Evolutionary conservation across 2,329 filamentous ascomycete genomes (phyloP).

Genomic region (Exophiala sideris): DNA sequence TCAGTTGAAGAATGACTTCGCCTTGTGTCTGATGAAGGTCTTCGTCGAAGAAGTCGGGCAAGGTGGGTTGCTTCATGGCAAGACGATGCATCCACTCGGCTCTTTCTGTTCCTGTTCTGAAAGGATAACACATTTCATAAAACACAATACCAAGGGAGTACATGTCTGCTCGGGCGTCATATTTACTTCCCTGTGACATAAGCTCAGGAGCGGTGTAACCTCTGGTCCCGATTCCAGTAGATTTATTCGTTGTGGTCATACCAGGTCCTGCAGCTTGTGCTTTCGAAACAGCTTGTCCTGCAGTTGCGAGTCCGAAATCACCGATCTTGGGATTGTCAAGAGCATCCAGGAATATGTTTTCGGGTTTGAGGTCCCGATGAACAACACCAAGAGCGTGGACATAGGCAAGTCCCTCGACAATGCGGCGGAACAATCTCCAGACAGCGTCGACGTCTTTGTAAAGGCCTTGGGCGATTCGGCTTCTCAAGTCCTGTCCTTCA

Average conservation of each 20-base stretch:
- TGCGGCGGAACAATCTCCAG: slow-evolving; percentile 88
- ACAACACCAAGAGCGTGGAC: slow-evolving; percentile 91
- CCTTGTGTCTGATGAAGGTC: slow-evolving; percentile 54
- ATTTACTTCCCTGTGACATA: slow-evolving; percentile 56
- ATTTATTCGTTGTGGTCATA: slow-evolving; percentile 17
- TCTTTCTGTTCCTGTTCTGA: slow-evolving; percentile 62
- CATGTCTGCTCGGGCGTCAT: slow-evolving; percentile 97
- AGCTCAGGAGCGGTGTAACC: slow-evolving; percentile 94
- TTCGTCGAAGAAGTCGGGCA: slow-evolving; percentile 68
- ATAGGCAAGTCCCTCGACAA: slow-evolving; percentile 83
- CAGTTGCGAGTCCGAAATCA: slow-evolving; percentile 92
- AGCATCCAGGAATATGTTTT: slow-evolving; percentile 94
- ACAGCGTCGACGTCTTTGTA: slow-evolving; percentile 71
- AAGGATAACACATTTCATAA: slow-evolving; percentile 84
- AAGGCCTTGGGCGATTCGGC: slow-evolving; percentile 72
- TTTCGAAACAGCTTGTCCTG: slow-evolving; percentile 56
- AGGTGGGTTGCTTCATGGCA: slow-evolving; percentile 63
- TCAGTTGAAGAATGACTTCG: slow-evolving; percentile 72
- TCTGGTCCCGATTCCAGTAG: slow-evolving; percentile 64
- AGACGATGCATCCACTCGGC: slow-evolving; percentile 54
- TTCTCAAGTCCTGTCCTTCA: slow-evolving; percentile 84
- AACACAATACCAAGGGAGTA: slow-evolving; percentile 96
- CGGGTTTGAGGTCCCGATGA: slow-evolving; percentile 92
- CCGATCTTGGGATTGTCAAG: slow-evolving; percentile 91
- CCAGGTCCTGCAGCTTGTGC: slow-evolving; percentile 9